These are phyloP conservation scores for Amborella trichopoda DNA, from an alignment of 164 flowering plant genomes.

Conservation along the genomic window DNA sequence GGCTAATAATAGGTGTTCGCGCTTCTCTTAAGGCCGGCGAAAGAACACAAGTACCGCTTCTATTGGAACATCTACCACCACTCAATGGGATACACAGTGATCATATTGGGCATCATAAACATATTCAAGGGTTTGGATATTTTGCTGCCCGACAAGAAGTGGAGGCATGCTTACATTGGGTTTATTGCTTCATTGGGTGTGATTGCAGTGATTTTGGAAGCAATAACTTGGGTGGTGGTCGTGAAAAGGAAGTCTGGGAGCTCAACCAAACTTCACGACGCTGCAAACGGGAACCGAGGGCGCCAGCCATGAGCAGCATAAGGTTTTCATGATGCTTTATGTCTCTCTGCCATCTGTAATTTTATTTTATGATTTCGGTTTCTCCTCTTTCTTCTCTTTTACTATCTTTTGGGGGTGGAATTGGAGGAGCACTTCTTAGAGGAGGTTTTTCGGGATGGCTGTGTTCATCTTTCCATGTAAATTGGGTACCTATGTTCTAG, in stretches of 20 bases:
- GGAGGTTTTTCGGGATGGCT: no score
- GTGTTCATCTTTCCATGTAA: no score
- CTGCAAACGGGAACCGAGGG: background rate
- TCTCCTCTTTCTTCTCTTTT: no score
- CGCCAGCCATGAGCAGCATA: no score
- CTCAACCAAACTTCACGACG: conserved; percentile 28
- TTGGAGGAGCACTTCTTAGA: no score
- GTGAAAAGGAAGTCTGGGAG: conserved; percentile 28
- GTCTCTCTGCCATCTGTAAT: no score
- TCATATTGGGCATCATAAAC: conserved; percentile 60
- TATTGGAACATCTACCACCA: conserved; percentile 87
- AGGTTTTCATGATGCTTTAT: no score
- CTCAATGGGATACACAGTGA: conserved; percentile 44
- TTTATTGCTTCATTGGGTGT: conserved; percentile 32
- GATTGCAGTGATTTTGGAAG: conserved; percentile 39
- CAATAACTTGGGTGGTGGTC: conserved; percentile 54
- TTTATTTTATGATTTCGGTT: no score
- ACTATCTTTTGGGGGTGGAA: no score
- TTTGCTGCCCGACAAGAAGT: conserved; percentile 36
- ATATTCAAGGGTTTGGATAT: conserved; percentile 66
- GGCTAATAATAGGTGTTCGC: conserved; percentile 60
- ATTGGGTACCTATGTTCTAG: no score
- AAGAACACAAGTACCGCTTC: conserved; percentile 56
- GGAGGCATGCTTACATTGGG: conserved; percentile 35
- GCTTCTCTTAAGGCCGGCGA: conserved; percentile 54